Evolutionary conservation across 352 stramenopile genomes (phyloP), one percentile per base, ranked within the genome.

Genomic region (Globisporangium emineosum): DNA sequence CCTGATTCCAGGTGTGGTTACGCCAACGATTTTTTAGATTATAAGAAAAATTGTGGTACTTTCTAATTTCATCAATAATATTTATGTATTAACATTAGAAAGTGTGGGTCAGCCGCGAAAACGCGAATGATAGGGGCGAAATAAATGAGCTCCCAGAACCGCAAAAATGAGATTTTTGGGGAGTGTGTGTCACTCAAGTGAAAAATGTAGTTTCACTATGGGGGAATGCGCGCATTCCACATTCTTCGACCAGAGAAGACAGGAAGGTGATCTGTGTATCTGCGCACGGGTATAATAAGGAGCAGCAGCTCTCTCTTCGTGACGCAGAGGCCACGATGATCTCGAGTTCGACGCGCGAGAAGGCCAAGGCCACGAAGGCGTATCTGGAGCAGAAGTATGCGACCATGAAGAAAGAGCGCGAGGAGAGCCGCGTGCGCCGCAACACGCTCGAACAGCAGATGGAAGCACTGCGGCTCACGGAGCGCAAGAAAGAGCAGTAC

Each of bases 311-410:
- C 15, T 45, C 15, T 5, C 10, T 35, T 40, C 33, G 12, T 17
- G 10, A 40, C 15, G 13, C 35, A 13, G 19, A 13, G 10, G 35
- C 13, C 17, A 13, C 35, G 69, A 86, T 93, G 84, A 95, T 95
- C 76, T 93, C 84, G 49, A 89, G 78, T 71, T 86, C 85, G 67
- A 96, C 87, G 71, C 77, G 81, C 49, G 87, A 96, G 73, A 96
- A 94, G 73, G 87, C 87, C 65, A 87, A 86, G 73, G 85, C 85
- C 62, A 96, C 85, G 35, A 96, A 96, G 79, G 85, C 84, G 61
- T 93, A 94, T 57, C 64, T 96, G 57, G 87, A 96, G 74, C 85
- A 96, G 59, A 96, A 96, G 76, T 96, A 96, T 59, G 87, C 87
- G 30, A 77, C 85, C 21, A 94, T 94, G 83, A 96, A 96, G 76